Evolutionary conservation across 495 filamentous ascomycete genomes (phyloP).

Genomic region (Penicillium steckii): DNA sequence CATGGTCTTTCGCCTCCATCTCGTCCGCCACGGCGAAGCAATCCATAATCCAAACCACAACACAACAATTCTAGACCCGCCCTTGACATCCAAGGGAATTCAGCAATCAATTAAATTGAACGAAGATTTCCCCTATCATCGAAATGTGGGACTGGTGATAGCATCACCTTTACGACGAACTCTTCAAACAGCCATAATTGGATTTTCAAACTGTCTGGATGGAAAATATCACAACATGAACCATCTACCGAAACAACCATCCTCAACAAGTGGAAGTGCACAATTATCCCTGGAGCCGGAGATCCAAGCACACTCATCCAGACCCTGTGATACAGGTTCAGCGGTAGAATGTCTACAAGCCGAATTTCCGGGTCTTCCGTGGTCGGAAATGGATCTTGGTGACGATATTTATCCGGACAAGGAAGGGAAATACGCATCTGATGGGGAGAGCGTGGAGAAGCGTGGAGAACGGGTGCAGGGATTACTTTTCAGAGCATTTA

Average conservation of each 20-base stretch:
- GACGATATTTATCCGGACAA: conserved; percentile 9
- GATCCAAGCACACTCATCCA: conserved; percentile 15
- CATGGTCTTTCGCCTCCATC: conserved; percentile 6
- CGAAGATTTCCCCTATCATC: conserved; percentile 7
- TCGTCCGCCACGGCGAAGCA: conserved; percentile 17
- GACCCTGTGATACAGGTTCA: conserved; percentile 16
- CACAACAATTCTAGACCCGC: conserved; percentile 13
- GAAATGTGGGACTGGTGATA: conserved; percentile 10
- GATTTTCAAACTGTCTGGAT: conserved; percentile 8
- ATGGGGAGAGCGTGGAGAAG: neutral
- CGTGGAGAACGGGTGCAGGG: conserved; percentile 7
- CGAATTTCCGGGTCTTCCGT: conserved; percentile 6
- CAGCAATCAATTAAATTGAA: conserved; percentile 4
- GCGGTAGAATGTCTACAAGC: neutral
- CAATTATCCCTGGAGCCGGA: conserved; percentile 6
- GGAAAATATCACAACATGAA: conserved; percentile 2
- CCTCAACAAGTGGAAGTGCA: neutral
- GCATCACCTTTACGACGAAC: conserved; percentile 16
- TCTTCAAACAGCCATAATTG: conserved; percentile 13
- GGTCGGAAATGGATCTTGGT: conserved; percentile 6
- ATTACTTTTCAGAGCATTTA: conserved; percentile 1
- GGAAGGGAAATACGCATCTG: conserved; percentile 2
- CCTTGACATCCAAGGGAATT: conserved; percentile 11
- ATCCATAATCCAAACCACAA: conserved; percentile 14
- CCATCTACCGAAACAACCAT: no score